These are phyloP conservation scores for Coemansia sp. DNA, from an alignment of 192 early-diverging fungal species.

Conservation along the genomic window DNA sequence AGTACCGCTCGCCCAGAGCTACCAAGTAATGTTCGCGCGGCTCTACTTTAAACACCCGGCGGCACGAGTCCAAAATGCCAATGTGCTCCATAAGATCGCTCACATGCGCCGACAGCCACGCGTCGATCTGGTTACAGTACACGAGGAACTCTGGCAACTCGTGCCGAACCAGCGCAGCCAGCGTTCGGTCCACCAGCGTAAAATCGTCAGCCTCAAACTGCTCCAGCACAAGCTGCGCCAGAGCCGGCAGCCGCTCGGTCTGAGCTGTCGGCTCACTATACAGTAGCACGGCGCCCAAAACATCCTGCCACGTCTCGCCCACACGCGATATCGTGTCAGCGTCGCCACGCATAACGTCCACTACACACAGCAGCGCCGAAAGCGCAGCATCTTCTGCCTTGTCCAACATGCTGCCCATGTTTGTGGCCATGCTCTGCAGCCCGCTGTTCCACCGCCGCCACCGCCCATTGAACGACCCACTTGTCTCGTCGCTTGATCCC, in stretches of 20 bases:
- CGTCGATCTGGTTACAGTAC: conserved; percentile 45
- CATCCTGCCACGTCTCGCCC: conserved; percentile 56
- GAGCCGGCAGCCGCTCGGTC: conserved; percentile 27
- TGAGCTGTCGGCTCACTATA: conserved; percentile 56
- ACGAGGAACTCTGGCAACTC: conserved; percentile 54
- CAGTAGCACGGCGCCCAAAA: conserved; percentile 54
- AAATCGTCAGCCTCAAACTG: conserved; percentile 38
- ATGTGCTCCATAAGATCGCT: conserved; percentile 60
- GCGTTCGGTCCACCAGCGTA: conserved; percentile 28
- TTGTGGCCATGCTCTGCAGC: conserved; percentile 18
- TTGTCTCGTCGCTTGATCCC: conserved; percentile 42
- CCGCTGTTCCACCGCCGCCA: conserved; percentile 41
- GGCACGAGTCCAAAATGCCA: conserved; percentile 54
- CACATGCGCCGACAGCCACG: conserved; percentile 65
- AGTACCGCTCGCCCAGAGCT: conserved; percentile 30
- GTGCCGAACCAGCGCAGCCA: conserved; percentile 47
- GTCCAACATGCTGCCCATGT: conserved; percentile 18
- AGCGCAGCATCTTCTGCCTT: conserved; percentile 13
- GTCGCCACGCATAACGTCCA: conserved; percentile 43
- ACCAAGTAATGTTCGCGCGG: conserved; percentile 46
- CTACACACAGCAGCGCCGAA: conserved; percentile 9
- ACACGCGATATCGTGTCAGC: conserved; percentile 36
- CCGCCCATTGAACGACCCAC: conserved; percentile 26
- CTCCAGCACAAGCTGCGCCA: conserved; percentile 19
- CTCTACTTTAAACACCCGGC: conserved; percentile 23